Evolutionary conservation across 2,329 filamentous ascomycete genomes (phyloP).

Genomic region (Chaetomium strumarium): DNA sequence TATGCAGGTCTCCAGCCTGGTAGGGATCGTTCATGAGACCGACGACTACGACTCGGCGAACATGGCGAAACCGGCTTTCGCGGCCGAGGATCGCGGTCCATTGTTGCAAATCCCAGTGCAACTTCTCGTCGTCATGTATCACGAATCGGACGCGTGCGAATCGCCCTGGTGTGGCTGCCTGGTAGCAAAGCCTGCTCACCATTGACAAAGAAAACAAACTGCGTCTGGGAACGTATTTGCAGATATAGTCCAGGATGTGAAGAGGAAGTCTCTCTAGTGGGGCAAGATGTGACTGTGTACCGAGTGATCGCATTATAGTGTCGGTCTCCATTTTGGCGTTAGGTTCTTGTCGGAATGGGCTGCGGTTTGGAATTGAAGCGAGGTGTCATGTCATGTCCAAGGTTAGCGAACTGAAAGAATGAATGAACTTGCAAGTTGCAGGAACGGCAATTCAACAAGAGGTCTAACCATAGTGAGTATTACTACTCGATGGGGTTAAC

Average conservation of each 20-base stretch:
- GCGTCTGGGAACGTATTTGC: background rate
- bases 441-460: too few species aligned
- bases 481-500: too few species aligned
- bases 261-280: constrained; percentile 5
- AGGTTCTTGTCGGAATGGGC: background rate
- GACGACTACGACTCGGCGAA: background rate
- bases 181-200: constrained; percentile 1
- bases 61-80: background rate
- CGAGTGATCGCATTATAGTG: background rate
- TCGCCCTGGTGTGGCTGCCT: background rate
- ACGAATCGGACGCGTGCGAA: background rate
- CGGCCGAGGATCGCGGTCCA: background rate
- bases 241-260: constrained; percentile 1
- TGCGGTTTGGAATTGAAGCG: background rate
- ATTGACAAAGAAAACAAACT: background rate
- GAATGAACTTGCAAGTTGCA: too few species aligned
- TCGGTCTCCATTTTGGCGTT: background rate
- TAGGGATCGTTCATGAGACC: background rate
- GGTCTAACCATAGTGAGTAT: too few species aligned
- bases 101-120: background rate
- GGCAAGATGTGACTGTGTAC: background rate
- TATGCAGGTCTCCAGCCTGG: background rate
- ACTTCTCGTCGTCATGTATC: background rate
- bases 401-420: too few species aligned
- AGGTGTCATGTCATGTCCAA: too few species aligned